These are phyloP conservation scores for Fusarium sp. DNA, from an alignment of 2,329 filamentous ascomycete genomes.

Conservation along the genomic window DNA sequence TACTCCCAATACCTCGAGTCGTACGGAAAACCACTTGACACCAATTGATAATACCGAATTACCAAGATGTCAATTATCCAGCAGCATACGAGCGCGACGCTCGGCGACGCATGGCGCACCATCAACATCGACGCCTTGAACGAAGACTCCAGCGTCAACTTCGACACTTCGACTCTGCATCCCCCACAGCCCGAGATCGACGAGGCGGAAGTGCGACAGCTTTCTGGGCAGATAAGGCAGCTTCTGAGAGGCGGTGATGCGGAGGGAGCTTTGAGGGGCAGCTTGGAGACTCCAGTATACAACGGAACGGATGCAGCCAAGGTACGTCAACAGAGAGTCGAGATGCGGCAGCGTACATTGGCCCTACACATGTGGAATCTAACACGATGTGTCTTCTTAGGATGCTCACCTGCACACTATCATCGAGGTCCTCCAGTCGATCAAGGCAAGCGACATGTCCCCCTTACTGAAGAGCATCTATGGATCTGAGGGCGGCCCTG, in stretches of 20 bases:
- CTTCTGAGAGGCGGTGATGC: conserved; percentile 86
- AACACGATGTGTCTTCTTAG: conserved; percentile 53
- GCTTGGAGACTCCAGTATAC: conserved; percentile 86
- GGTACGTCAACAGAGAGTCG: conserved; percentile 49
- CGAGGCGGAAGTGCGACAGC: conserved; percentile 80
- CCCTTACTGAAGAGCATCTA: conserved; percentile 86
- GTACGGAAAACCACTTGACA: background rate
- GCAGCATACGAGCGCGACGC: conserved; percentile 68
- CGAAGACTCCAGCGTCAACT: conserved; percentile 90
- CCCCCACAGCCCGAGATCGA: conserved; percentile 78
- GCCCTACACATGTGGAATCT: background rate
- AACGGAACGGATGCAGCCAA: conserved; percentile 67
- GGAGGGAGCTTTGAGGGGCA: conserved; percentile 85
- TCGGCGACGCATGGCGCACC: conserved; percentile 79
- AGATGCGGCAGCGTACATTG: background rate
- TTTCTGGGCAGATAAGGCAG: conserved; percentile 86
- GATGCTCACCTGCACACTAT: conserved; percentile 89
- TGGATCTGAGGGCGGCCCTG: conserved; percentile 78
- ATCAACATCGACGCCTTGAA: conserved; percentile 94
- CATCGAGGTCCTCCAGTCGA: conserved; percentile 92
- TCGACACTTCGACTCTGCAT: conserved; percentile 85
- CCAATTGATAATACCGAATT: background rate
- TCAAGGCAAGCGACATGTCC: conserved; percentile 95
- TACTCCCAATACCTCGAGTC: background rate
- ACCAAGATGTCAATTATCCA: conserved; percentile 72